Conservation (phyloP, 768 basidiomycete species). For the Hemileccinum rubropunctum region DNA sequence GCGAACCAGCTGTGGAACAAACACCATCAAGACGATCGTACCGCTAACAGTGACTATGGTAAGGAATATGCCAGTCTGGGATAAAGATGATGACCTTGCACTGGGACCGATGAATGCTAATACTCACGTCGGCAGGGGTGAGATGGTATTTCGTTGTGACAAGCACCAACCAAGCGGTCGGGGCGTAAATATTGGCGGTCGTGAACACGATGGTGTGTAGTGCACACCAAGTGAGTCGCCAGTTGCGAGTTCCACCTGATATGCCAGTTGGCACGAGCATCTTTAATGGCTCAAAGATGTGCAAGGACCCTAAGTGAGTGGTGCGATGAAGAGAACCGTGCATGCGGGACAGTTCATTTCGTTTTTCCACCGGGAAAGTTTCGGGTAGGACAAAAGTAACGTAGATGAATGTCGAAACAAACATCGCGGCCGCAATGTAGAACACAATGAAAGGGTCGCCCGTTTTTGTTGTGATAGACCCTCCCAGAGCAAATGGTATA, state of each 20-base stretch:
- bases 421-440: slow-evolving; percentile 14
- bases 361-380: slow-evolving; percentile 27
- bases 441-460: slow-evolving; percentile 24
- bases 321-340: neutral
- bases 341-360: slow-evolving; percentile 13
- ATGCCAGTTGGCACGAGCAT: slow-evolving; percentile 18
- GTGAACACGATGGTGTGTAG: slow-evolving; percentile 24
- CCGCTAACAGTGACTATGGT: slow-evolving; percentile 15
- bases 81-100: neutral
- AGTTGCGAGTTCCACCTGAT: slow-evolving; percentile 21
- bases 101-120: neutral
- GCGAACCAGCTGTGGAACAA: slow-evolving; percentile 23
- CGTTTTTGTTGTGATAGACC: slow-evolving; percentile 27
- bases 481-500: slow-evolving; percentile 29
- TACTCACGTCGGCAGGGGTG: slow-evolving; percentile 26
- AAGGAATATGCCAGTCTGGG: slow-evolving; percentile 29
- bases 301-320: neutral
- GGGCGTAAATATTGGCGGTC: slow-evolving; percentile 13
- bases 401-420: slow-evolving; percentile 19
- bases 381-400: slow-evolving; percentile 27
- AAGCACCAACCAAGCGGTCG: slow-evolving; percentile 20
- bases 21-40: slow-evolving; percentile 16
- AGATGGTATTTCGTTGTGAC: slow-evolving; percentile 26
- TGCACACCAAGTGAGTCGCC: slow-evolving; percentile 31
- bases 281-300: slow-evolving; percentile 25